Conservation (phyloP, 257 asterid species). For the Solanum peruvianum region DNA sequence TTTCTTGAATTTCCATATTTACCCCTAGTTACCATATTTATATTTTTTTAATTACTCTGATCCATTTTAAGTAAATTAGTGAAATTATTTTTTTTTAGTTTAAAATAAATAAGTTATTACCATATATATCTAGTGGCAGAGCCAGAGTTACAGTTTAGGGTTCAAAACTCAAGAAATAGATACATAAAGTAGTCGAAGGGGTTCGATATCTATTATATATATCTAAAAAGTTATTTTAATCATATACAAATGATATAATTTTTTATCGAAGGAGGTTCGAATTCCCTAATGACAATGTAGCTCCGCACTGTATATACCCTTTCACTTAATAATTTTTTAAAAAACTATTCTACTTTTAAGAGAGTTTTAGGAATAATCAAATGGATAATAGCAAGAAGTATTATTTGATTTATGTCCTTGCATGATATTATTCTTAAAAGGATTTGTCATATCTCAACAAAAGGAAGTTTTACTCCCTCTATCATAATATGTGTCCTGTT, state of each 20-base stretch:
- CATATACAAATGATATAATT: no score
- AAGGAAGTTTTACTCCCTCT: neutral
- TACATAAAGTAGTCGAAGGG: fast-evolving
- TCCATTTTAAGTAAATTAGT: neutral
- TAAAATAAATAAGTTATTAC: no score
- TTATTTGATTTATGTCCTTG: neutral
- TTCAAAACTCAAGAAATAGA: no score
- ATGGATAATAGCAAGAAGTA: neutral
- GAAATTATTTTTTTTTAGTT: no score
- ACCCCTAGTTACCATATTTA: neutral
- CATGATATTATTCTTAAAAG: no score
- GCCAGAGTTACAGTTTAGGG: no score
- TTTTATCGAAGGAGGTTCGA: fast-evolving
- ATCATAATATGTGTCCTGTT: neutral
- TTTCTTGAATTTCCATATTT: neutral
- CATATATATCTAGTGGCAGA: neutral
- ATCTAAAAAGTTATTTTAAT: no score
- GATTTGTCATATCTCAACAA: neutral
- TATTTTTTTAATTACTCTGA: no score
- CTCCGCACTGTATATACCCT: neutral
- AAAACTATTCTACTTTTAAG: neutral
- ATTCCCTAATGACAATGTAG: no score
- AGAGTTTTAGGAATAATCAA: neutral
- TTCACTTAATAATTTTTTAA: neutral
- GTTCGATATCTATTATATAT: no score